Percentiles rank a stretch among this genome's conserved stretches.
Evolutionary conservation across 257 asterid genomes (phyloP).

Genomic region (Nicotiana undulata): DNA sequence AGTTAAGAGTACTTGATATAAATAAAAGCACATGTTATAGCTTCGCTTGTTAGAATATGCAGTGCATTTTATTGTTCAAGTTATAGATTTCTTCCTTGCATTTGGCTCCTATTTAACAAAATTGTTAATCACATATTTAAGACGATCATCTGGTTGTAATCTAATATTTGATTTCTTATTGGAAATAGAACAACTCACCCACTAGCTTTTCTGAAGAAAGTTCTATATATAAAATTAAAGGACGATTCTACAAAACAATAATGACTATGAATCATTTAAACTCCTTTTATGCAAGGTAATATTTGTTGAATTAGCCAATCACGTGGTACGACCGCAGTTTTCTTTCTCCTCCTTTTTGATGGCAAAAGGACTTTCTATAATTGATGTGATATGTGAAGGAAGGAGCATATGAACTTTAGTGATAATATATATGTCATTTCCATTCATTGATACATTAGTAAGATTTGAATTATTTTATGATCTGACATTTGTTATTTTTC

Average conservation of each 20-base stretch:
- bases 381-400: background rate
- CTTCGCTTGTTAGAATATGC: background rate
- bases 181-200: background rate
- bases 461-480: background rate
- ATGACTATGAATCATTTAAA: background rate
- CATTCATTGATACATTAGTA: background rate
- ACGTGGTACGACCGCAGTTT: background rate
- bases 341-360: background rate
- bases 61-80: background rate
- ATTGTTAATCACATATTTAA: background rate
- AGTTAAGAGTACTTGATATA: background rate
- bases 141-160: background rate
- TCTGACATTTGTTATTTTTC: background rate
- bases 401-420: background rate
- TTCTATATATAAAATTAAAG: background rate
- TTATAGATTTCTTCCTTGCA: background rate
- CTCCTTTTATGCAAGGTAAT: background rate
- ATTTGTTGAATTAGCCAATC: slow-evolving; percentile 1
- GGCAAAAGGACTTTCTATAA: background rate
- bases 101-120: background rate
- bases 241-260: background rate
- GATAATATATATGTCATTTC: background rate
- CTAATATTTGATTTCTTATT: background rate
- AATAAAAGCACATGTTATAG: background rate
- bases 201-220: background rate